phyloP scores from a whole-genome alignment of 2,329 filamentous ascomycete genomes.

The Alternaria triticimaculans region DNA sequence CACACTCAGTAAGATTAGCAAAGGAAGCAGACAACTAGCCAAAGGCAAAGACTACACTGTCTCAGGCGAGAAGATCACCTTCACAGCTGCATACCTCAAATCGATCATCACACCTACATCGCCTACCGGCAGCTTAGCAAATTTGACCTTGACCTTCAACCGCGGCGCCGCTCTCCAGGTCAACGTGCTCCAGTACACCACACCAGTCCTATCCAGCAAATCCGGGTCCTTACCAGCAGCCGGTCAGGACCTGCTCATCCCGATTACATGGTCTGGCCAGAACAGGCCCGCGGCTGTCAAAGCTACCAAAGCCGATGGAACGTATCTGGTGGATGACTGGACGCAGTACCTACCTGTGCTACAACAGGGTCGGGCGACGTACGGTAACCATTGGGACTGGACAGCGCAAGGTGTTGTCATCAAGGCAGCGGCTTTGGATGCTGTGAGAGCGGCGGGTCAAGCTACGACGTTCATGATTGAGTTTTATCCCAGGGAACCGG shows the following conservation, averaged over 20 bases:
- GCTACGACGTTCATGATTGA: constrained; percentile 61
- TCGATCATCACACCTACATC: constrained; percentile 53
- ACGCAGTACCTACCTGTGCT: constrained; percentile 61
- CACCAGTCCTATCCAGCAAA: constrained; percentile 43
- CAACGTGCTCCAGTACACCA: constrained; percentile 61
- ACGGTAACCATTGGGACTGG: constrained; percentile 60
- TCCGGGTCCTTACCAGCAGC: constrained; percentile 43
- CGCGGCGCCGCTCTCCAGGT: constrained; percentile 57
- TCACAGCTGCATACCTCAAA: constrained; percentile 57
- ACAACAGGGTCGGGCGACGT: constrained; percentile 58
- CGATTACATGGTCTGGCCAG: constrained; percentile 61
- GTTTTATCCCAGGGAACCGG: constrained; percentile 60
- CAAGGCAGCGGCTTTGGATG: constrained; percentile 53
- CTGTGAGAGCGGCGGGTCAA: constrained; percentile 55
- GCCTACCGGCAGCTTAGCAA: constrained; percentile 56
- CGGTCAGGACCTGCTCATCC: constrained; percentile 56
- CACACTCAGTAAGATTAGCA: constrained; percentile 50
- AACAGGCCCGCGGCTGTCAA: constrained; percentile 60
- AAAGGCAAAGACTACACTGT: constrained; percentile 57
- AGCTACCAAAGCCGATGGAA: constrained; percentile 57
- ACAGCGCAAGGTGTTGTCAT: constrained; percentile 57
- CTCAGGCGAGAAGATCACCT: constrained; percentile 53
- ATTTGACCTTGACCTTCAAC: constrained; percentile 62
- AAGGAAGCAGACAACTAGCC: constrained; percentile 48
- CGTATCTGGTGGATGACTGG: constrained; percentile 63